phyloP scores from a whole-genome alignment of 2,329 filamentous ascomycete genomes.

The Phaeomoniella chlamydospora region DNA sequence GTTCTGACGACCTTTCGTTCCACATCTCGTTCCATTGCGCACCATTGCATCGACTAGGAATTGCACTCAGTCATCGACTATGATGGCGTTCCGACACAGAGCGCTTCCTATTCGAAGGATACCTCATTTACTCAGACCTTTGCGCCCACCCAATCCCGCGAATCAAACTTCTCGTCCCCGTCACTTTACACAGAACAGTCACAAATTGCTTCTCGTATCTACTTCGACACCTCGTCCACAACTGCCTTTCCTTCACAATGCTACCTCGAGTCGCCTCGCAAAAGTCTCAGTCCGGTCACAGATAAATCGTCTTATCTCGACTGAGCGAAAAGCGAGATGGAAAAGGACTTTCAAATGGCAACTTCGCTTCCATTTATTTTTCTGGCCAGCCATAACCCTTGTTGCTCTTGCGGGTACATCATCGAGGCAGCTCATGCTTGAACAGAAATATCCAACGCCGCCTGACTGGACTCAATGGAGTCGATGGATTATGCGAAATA shows the following conservation, averaged over 20 bases:
- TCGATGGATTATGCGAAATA: conserved; percentile 52
- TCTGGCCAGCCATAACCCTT: conserved; percentile 49
- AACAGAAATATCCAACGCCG: conserved; percentile 66
- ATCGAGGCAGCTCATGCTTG: conserved; percentile 50
- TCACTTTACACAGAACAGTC: neutral
- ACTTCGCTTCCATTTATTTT: conserved; percentile 54
- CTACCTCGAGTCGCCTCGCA: neutral
- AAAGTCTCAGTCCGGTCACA: neutral
- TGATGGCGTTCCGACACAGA: neutral
- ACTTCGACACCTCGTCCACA: neutral
- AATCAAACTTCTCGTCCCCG: neutral
- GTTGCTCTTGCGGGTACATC: conserved; percentile 51
- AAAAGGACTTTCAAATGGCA: conserved; percentile 58
- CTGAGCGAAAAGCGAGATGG: conserved; percentile 41
- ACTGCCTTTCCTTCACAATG: neutral
- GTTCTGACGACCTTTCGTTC: too few relatives aligned
- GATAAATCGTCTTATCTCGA: conserved; percentile 60
- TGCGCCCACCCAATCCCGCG: neutral
- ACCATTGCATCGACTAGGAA: too few relatives aligned
- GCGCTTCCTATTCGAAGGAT: neutral
- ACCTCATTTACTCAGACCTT: neutral
- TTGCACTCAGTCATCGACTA: too few relatives aligned
- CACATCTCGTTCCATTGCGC: too few relatives aligned
- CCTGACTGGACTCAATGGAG: conserved; percentile 65
- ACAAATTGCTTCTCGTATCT: neutral